Conservation (phyloP, 345 rosid genomes). For the Syzygium aqueum region DNA sequence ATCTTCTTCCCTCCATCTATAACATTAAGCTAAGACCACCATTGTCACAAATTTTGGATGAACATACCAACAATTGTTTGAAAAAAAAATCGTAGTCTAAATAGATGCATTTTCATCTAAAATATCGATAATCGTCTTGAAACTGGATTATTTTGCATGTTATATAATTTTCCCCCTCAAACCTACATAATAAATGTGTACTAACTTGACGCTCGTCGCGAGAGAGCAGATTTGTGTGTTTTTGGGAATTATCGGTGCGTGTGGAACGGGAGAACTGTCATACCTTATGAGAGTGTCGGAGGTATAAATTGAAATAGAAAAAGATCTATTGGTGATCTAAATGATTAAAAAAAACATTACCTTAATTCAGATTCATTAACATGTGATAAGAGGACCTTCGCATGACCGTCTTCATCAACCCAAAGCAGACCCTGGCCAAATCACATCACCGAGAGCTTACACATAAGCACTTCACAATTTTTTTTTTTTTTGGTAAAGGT, state of each 20-base stretch:
- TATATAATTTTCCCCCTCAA: too few relatives aligned
- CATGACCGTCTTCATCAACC: slow-evolving; percentile 27
- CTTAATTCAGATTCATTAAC: slow-evolving; percentile 31
- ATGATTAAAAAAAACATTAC: slow-evolving; percentile 4
- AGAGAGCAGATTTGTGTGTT: background rate
- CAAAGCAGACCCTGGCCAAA: slow-evolving; percentile 33
- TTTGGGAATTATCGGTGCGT: background rate
- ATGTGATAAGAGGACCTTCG: slow-evolving; percentile 25
- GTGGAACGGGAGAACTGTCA: background rate
- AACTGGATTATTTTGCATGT: too few relatives aligned
- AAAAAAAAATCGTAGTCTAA: too few relatives aligned
- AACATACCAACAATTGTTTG: too few relatives aligned
- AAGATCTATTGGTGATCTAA: background rate
- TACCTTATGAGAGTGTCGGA: background rate
- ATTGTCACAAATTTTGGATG: background rate
- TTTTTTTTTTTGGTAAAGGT: too few relatives aligned
- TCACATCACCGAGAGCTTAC: background rate
- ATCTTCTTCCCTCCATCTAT: background rate
- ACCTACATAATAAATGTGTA: too few relatives aligned
- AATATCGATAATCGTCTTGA: too few relatives aligned
- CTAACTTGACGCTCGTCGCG: background rate
- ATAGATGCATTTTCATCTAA: too few relatives aligned
- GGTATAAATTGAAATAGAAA: background rate
- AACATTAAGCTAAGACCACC: background rate
- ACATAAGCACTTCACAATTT: background rate